Base-by-base conservation (phyloP, 441 rosid genomes). In the Adansonia madagascariensis region DNA sequence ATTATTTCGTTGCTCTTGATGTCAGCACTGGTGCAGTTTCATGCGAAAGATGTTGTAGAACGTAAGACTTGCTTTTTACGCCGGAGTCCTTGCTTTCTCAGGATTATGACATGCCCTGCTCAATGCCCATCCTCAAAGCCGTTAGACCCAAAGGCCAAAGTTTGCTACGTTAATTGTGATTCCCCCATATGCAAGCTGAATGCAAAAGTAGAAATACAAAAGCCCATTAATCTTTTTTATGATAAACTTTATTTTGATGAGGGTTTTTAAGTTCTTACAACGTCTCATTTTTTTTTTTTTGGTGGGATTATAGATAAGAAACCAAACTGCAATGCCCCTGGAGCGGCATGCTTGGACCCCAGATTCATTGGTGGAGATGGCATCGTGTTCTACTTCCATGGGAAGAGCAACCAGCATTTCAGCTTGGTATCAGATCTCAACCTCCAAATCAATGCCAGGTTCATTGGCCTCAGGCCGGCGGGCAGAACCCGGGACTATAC, bases 321-420 rank as follows among this genome's bases (percentile, higher is more conserved):
- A 70, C 85, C 90, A 12, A 84, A 77, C 74, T 90, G 94, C 83
- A 70, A 90, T 47, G 77, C 79, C 53, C 91, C 87, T 14, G 96
- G 92, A 75, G 80, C 97, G 70, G 90, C 90, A 4, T 91, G 95
- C 83, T 76, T 75, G 17, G 97, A 93, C 66, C 95, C 92, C 2
- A 82, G 92, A 22, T 93, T 93, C 83, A 86, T 91, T 8, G 92
- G 94, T 43, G 95, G 90, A 20, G 97, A 91, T 17, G 90, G 94
- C 44, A 80, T 85, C 72, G 88, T 90, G 49, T 90, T 90, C 84
- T 89, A 88, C 79, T 93, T 91, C 90, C 93, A 90, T 18, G 97
- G 94, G 49, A 88, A 88, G 81, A 80, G 84, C 72, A 82, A 86
- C 15, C 89, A 89, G 81, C 87, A 88, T 80, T 93, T 86, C 82